These are phyloP conservation scores for Rhinocladiella similis DNA, from an alignment of 2,329 filamentous ascomycete species.

Conservation along the genomic window DNA sequence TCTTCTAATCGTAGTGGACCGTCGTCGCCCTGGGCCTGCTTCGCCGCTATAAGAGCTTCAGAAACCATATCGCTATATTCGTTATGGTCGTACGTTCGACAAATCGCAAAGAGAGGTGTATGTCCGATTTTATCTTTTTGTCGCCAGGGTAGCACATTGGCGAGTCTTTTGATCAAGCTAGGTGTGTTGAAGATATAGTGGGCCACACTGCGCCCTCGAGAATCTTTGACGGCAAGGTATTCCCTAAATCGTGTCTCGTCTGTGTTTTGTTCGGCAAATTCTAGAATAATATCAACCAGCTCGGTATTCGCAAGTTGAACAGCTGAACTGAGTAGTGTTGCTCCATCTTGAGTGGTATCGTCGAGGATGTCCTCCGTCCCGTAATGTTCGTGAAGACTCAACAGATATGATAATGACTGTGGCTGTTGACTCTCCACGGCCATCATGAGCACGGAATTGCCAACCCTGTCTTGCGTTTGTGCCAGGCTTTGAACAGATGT, in stretches of 20 bases:
- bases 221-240: slow-evolving; percentile 77
- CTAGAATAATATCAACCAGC: slow-evolving; percentile 72
- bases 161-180: slow-evolving; percentile 73
- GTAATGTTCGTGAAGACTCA: slow-evolving; percentile 76
- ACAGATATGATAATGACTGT: slow-evolving; percentile 73
- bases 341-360: slow-evolving; percentile 86
- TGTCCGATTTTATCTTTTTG: slow-evolving; percentile 95
- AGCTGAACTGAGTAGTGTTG: slow-evolving; percentile 84
- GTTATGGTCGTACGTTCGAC: slow-evolving; percentile 89
- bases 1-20: slow-evolving; percentile 85
- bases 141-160: slow-evolving; percentile 78
- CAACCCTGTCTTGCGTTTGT: slow-evolving; percentile 60
- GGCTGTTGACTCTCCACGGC: slow-evolving; percentile 71
- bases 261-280: slow-evolving; percentile 63
- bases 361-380: slow-evolving; percentile 69
- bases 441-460: slow-evolving; percentile 89
- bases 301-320: slow-evolving; percentile 79
- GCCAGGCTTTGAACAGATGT: slow-evolving; percentile 70
- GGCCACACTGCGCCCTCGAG: slow-evolving; percentile 82
- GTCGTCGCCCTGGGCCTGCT: slow-evolving; percentile 71
- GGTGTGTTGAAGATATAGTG: slow-evolving; percentile 96
- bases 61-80: slow-evolving; percentile 87
- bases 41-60: slow-evolving; percentile 73
- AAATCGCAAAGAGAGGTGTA: slow-evolving; percentile 94
- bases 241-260: slow-evolving; percentile 58